A percentile compares a stretch with the other conserved stretches of the same genome.
These are phyloP conservation scores for Anisodus acutangulus DNA, from an alignment of 257 asterid genomes.

Conservation along the genomic window DNA sequence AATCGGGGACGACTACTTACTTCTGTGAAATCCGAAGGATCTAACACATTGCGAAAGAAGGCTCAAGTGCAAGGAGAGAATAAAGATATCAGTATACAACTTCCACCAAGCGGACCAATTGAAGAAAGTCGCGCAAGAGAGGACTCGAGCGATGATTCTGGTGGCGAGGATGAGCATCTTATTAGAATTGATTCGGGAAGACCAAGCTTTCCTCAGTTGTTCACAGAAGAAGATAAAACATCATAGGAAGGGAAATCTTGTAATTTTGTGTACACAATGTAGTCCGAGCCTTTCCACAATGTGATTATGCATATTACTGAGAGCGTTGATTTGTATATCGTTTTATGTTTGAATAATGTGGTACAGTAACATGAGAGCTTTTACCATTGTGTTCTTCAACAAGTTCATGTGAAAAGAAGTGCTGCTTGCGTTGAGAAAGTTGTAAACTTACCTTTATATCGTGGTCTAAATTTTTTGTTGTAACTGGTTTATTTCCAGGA, in stretches of 20 bases:
- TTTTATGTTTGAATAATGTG: neutral
- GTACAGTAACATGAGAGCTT: neutral
- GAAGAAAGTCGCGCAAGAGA: constrained; percentile 44
- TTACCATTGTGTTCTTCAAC: neutral
- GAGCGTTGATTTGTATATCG: neutral
- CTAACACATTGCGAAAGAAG: constrained; percentile 53
- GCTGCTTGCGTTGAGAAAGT: neutral
- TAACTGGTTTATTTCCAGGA: neutral
- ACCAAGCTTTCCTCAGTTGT: constrained; percentile 22
- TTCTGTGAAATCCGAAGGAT: constrained; percentile 77
- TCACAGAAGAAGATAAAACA: constrained; percentile 22
- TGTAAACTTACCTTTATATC: neutral
- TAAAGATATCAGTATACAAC: constrained; percentile 27
- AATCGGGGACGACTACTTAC: constrained; percentile 39
- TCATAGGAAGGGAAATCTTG: neutral
- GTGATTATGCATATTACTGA: neutral
- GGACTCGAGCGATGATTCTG: constrained; percentile 85
- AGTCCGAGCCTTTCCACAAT: neutral
- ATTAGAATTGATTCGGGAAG: constrained; percentile 85
- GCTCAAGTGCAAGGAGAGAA: constrained; percentile 40
- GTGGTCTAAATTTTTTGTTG: neutral
- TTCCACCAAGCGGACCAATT: constrained; percentile 34
- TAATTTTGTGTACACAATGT: neutral
- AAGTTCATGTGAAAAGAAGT: neutral
- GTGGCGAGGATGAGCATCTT: constrained; percentile 75